phyloP scores from a whole-genome alignment of 2,329 filamentous ascomycete species.

The Thyridium curvatum region DNA sequence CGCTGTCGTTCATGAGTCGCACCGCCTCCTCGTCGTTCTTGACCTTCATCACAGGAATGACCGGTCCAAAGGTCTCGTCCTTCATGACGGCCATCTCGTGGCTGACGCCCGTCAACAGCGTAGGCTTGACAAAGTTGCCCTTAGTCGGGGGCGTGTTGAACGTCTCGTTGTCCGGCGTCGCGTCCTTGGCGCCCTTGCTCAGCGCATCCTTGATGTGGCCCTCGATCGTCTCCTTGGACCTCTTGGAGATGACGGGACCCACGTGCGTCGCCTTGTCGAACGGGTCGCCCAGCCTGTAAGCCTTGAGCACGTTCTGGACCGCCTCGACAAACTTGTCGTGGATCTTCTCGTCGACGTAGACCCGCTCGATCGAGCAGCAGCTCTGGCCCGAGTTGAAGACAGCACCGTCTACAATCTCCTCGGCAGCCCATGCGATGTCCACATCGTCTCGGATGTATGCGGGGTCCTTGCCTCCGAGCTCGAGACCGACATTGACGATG shows the following conservation, averaged over 20 bases:
- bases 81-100: conserved; percentile 86
- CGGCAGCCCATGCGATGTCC: conserved; percentile 83
- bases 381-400: conserved; percentile 98
- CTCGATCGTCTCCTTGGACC: conserved; percentile 69
- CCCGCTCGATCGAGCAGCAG: conserved; percentile 86
- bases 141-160: conserved; percentile 67
- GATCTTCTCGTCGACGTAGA: conserved; percentile 83
- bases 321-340: conserved; percentile 78
- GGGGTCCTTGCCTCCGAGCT: conserved; percentile 92
- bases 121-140: conserved; percentile 86
- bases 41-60: conserved; percentile 87
- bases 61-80: conserved; percentile 90
- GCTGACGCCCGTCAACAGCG: conserved; percentile 70
- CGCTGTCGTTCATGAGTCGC: conserved; percentile 85
- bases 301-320: conserved; percentile 70
- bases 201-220: conserved; percentile 78
- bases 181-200: conserved; percentile 74
- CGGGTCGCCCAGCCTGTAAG: conserved; percentile 86
- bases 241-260: conserved; percentile 81
- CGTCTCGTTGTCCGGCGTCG: conserved; percentile 73
- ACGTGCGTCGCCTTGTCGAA: conserved; percentile 72
- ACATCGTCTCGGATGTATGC: conserved; percentile 85
- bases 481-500: conserved; percentile 78
- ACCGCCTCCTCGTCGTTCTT: conserved; percentile 75
- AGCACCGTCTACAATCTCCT: conserved; percentile 92